Base-by-base conservation (phyloP, 2,329 filamentous ascomycete genomes). In the Curvularia hawaiiensis region DNA sequence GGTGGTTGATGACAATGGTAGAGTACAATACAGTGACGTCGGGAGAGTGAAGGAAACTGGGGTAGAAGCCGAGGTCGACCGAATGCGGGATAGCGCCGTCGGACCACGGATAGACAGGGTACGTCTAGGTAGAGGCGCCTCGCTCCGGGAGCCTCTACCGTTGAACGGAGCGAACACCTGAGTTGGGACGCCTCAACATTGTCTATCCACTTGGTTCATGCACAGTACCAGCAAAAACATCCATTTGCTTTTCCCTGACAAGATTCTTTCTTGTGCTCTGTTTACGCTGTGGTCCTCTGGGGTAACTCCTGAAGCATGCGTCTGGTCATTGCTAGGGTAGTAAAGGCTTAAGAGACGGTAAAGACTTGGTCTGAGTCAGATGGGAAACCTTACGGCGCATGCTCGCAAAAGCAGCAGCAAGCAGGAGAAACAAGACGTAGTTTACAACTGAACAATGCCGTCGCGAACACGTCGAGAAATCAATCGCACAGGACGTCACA, bases 21-120 rank as follows among this genome's bases (percentile, higher is more conserved):
- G 26, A 24, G 43, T 49, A 26, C 22, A 14, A 18, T 33, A 26
- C 11, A 6, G 30, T 52, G 39, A 45, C 50, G 44, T 49, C 53
- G 50, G 22, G 43, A 56, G 35, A 38, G 16, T 59, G 48, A 31
- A 48, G 30, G 39, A 40, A 45, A 50, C 30, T 28, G 47, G 52
- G 47, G 43, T 44, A 52, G 49, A 12, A 54, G 54, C 62, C 62
- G 62, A 65, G 62, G 62, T 64, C 20, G 50, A 44, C 62, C 51
- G n/a, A 24, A 59, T 45, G 30, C 31, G 58, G 56, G 35, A 52
- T 59, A 46, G 55, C 26, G 50, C 31, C 22, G 48, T 65, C 62
- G 65, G 63, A 61, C 9, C 40, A 11, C 41, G 9, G 41, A 28
- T 28, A 28, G 41, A 24, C 41, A 44, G 41, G 41, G 41, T 43